These are phyloP conservation scores for Cordia subcordata DNA, from an alignment of 257 asterid species.

Conservation along the genomic window DNA sequence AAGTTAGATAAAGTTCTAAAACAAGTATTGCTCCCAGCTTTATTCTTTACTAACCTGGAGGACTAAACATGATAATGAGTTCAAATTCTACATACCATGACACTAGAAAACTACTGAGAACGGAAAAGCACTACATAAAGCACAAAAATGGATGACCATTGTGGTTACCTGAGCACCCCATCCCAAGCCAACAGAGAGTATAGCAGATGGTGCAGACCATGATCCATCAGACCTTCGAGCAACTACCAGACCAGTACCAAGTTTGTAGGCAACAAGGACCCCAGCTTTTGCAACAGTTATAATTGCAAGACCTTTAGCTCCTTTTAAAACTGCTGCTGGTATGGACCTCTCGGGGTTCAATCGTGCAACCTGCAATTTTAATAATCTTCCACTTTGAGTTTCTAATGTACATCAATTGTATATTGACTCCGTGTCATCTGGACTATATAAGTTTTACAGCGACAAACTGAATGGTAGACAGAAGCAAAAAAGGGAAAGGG, in stretches of 20 bases:
- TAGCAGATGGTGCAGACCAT: slow-evolving; percentile 99
- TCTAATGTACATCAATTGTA: neutral
- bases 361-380: slow-evolving; percentile 65
- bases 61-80: no score
- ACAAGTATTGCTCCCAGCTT: no score
- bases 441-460: neutral
- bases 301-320: slow-evolving; percentile 94
- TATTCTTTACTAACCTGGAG: no score
- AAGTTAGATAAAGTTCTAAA: no score
- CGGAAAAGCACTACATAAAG: neutral
- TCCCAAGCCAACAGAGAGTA: slow-evolving; percentile 85
- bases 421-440: no score
- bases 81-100: no score
- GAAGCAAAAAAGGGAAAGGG: no score
- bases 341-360: slow-evolving; percentile 93
- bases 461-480: no score
- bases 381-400: slow-evolving; percentile 4
- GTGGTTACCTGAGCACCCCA: slow-evolving; percentile 96
- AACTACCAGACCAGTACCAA: slow-evolving; percentile 93
- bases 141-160: neutral
- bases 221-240: slow-evolving; percentile 92
- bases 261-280: slow-evolving; percentile 70
- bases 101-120: no score
- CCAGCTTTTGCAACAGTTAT: slow-evolving; percentile 95
- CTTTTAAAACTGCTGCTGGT: slow-evolving; percentile 77